Conservation (phyloP, 768 basidiomycete genomes). For the Naganishia vishniacii region DNA sequence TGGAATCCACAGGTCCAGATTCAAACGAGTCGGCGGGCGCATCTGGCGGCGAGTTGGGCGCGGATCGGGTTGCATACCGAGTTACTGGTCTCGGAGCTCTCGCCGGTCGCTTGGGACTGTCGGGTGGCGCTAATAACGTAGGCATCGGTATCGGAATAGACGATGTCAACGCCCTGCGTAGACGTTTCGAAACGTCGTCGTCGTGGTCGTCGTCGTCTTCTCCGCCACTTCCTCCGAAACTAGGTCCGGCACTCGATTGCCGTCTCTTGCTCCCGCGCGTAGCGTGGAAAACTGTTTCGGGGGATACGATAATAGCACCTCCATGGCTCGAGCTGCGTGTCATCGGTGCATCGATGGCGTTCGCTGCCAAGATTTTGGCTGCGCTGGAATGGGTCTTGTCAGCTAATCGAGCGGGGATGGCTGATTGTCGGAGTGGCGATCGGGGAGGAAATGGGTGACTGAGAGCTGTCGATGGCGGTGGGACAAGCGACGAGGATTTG, state of each 20-base stretch:
- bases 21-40: background rate
- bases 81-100: background rate
- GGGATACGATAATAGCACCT: background rate
- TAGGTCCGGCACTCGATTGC: conserved; percentile 1
- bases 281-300: background rate
- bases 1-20: background rate
- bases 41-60: conserved; percentile 11
- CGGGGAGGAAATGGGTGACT: background rate
- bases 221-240: background rate
- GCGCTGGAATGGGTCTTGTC: background rate
- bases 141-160: background rate
- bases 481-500: conserved; percentile 3
- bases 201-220: conserved; percentile 2
- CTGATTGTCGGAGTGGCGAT: conserved; percentile 8
- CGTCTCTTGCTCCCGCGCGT: background rate
- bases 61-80: conserved; percentile 13
- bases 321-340: conserved; percentile 9
- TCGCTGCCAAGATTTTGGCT: background rate
- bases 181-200: conserved; percentile 3
- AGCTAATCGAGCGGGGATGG: background rate
- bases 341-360: background rate
- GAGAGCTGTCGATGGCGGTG: background rate
- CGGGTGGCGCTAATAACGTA: background rate
- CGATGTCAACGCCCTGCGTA: background rate
- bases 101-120: background rate